These are phyloP conservation scores for Taiozyma sp. DNA, from an alignment of 1,139 yeast species.

Conservation along the genomic window DNA sequence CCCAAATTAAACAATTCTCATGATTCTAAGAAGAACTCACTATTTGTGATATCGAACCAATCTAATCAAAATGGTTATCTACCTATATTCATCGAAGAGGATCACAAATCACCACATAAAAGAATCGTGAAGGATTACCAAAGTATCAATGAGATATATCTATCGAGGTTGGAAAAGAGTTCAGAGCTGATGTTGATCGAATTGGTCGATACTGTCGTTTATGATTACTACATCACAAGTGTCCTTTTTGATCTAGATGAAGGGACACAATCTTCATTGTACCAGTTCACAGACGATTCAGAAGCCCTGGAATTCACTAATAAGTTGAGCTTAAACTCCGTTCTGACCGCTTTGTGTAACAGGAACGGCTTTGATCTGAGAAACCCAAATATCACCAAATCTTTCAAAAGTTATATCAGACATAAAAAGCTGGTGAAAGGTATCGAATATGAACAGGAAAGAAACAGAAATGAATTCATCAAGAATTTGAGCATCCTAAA, in stretches of 20 bases:
- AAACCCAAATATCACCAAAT: constrained; percentile 17
- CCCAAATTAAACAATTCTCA: constrained; percentile 19
- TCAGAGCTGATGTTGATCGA: constrained; percentile 21
- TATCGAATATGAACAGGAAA: constrained; percentile 9
- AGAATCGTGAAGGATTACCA: constrained; percentile 12
- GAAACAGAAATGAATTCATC: constrained; percentile 12
- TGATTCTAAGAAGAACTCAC: constrained; percentile 16
- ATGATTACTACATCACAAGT: constrained; percentile 21
- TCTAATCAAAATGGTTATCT: constrained; percentile 17
- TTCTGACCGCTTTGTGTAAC: constrained; percentile 10
- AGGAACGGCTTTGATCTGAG: constrained; percentile 22
- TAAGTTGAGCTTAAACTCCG: constrained; percentile 4
- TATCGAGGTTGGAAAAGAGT: constrained; percentile 13
- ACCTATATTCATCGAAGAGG: constrained; percentile 21
- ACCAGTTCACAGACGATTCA: constrained; percentile 9
- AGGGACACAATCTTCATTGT: constrained; percentile 10
- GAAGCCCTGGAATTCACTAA: constrained; percentile 7
- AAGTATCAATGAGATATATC: constrained; percentile 14
- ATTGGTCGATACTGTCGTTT: constrained; percentile 18
- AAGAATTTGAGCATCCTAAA: constrained; percentile 16
- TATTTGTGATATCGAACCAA: constrained; percentile 17
- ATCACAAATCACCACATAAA: constrained; percentile 2
- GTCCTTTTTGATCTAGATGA: constrained; percentile 11
- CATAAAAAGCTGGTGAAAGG: constrained; percentile 7
- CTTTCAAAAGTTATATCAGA: neutral